Base-by-base conservation (phyloP, 192 early-diverging fungal genomes). In the Umbelopsis isabellina region DNA sequence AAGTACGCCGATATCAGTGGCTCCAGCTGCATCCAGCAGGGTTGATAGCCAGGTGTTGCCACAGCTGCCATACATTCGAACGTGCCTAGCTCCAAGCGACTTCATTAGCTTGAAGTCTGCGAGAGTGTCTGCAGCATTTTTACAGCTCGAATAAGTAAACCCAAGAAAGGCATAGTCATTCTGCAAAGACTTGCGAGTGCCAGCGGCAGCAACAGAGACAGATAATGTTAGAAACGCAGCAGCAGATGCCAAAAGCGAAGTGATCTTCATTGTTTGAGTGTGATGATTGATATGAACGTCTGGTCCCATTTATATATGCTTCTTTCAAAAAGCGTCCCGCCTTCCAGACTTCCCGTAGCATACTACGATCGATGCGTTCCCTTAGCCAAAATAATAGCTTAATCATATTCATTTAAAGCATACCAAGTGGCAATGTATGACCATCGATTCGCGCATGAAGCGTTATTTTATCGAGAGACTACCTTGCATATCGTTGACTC, bases 61-160 rank as follows among this genome's bases (percentile, higher is more conserved):
- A n/a, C 55, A 61, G n/a, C 27, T 61, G 55, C 15, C 55, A 61
- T 61, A 61, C 55, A 61, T 61, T 13, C 55, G 55, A 18, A 61
- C 55, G 5, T 61, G 55, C 18, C 55, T 27, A 6, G 55, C 55
- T 61, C 55, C 55, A 15, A 61, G 27, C 15, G 13, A 35, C 30
- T 61, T 61, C 55, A 61, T 61, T 0, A 61, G 30, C 30, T 61
- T 33, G 13, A 61, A 61, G 16, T 61, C 55, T 35, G 55, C 55
- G 1, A 61, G 55, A 12, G 55, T 61, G 27, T 30, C 55, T 18
- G 55, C 55, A 3, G 25, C 55, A 35, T 61, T 30, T 35, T 61
- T 61, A 4, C 55, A 61, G n/a, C 55, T 61, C 1, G 55, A 27
- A 30, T 61, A 61, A 3, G 55, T 61, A n/a, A 61, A 61, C 16